Evolutionary conservation across 2,329 filamentous ascomycete genomes (phyloP), one percentile per base, ranked within the genome.

Genomic region (Monilinia vaccinii-corymbosi): DNA sequence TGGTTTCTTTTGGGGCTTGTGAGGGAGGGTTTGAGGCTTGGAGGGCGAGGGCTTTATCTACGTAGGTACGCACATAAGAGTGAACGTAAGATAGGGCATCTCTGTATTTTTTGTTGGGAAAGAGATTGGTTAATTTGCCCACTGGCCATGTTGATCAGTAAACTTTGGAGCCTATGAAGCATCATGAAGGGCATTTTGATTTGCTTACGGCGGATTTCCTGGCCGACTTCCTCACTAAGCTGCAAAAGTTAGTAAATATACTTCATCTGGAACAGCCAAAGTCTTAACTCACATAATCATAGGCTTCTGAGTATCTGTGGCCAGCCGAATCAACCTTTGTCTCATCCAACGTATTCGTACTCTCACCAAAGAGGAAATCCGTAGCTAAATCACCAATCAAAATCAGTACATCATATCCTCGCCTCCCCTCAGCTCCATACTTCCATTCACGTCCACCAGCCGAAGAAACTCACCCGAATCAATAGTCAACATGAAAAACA

Each of bases 401-500:
- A 25, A 9, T 49, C 10, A 40, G 49, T n/a, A 49, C 8, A 56
- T 8, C 34, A 23, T 23, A 18, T 38, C 21, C n/a, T 21, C 42
- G 45, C 23, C 8, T 10, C 11, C 14, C 16, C 48, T 38, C n/a
- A 7, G 14, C 18, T 44, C 7, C 56, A 18, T 14, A n/a, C n/a
- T 21, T 4, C 7, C 8, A n/a, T 42, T 28, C 6, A 21, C 11
- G 9, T 31, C 46, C 46, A 10, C 11, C 25, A 18, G 23, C 18
- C n/a, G 3, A 32, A 4, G 8, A 48, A 34, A 50, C 49, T 47
- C 46, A 63, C 61, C 59, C 0, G 83, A 81, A 62, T 89, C 85
- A 21, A 89, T 76, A 0, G 85, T 87, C 68, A 87, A 77, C 57
- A 79, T 78, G 67, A 87, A 87, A 68, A 88, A 85, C 10, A 86